Evolutionary conservation across 805 yeast genomes (phyloP).

Genomic region (Sugiyamaella smithiae): DNA sequence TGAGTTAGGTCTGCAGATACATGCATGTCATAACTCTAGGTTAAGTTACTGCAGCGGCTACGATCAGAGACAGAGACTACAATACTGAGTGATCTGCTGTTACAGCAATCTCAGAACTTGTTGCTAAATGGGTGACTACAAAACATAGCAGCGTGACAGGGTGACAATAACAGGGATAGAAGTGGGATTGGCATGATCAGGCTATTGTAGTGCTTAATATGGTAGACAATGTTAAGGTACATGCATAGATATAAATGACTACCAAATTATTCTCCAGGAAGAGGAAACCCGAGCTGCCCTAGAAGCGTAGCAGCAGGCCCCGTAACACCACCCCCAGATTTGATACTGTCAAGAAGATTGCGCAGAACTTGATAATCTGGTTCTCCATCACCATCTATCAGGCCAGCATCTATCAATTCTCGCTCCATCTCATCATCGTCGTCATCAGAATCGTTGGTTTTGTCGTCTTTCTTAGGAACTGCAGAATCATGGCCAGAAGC

Average conservation of each 20-base stretch:
- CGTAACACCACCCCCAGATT: constrained; percentile 29
- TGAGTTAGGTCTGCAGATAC: neutral
- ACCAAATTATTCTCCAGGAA: neutral
- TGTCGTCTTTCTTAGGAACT: neutral
- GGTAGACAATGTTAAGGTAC: too few species aligned
- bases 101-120: too few species aligned
- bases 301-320: constrained; percentile 41
- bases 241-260: too few species aligned
- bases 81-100: too few species aligned
- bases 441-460: constrained; percentile 18
- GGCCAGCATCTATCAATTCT: constrained; percentile 18
- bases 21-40: neutral
- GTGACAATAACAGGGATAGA: too few species aligned
- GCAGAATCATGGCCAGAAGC: neutral
- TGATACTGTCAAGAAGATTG: constrained; percentile 32
- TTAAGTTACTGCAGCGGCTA: too few species aligned
- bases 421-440: constrained; percentile 24
- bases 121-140: too few species aligned
- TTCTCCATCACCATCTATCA: constrained; percentile 11
- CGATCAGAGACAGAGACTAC: too few species aligned
- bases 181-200: too few species aligned
- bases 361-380: constrained; percentile 23
- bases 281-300: constrained; percentile 28
- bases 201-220: too few species aligned
- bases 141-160: too few species aligned